Conservation (phyloP, 2,329 filamentous ascomycete genomes). For the Metarhizium album region DNA sequence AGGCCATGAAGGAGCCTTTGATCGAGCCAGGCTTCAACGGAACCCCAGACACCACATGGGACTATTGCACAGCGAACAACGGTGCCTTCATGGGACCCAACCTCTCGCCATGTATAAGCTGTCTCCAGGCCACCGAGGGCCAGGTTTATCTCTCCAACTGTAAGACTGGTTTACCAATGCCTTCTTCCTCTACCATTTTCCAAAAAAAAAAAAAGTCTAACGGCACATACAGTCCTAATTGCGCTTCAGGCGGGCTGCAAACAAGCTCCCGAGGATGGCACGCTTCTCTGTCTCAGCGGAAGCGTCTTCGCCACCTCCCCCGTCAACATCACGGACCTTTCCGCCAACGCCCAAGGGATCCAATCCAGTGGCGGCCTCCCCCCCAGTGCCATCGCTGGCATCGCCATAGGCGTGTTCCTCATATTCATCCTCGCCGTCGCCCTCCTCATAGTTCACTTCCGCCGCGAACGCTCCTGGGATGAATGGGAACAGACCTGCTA, state of each 20-base stretch:
- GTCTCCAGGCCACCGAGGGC: conserved; percentile 28
- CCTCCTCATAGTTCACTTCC: conserved; percentile 38
- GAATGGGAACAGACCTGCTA: conserved; percentile 8
- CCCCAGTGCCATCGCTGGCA: conserved; percentile 41
- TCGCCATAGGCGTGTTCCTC: conserved; percentile 34
- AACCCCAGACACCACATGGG: conserved; percentile 17
- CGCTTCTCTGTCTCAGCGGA: conserved; percentile 28
- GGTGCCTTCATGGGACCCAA: conserved; percentile 19
- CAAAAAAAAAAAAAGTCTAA: conserved; percentile 1
- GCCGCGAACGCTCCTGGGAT: conserved; percentile 27
- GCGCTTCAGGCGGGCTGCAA: conserved; percentile 37
- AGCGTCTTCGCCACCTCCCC: conserved; percentile 27
- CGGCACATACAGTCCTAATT: conserved; percentile 29
- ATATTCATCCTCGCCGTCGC: conserved; percentile 29
- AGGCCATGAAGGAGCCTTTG: conserved; percentile 27
- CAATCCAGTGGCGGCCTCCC: conserved; percentile 24
- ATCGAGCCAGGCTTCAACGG: conserved; percentile 18
- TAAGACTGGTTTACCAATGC: conserved; percentile 17
- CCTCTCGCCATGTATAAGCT: conserved; percentile 29
- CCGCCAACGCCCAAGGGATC: conserved; percentile 14
- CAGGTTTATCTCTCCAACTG: conserved; percentile 39
- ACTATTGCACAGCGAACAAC: conserved; percentile 31
- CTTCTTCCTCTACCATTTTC: conserved; percentile 7
- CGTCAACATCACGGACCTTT: conserved; percentile 30
- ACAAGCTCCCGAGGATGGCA: conserved; percentile 29